Percentiles rank a stretch among this genome's conserved stretches.
Conservation (phyloP, 768 basidiomycete genomes). For the Trametes maxima region DNA sequence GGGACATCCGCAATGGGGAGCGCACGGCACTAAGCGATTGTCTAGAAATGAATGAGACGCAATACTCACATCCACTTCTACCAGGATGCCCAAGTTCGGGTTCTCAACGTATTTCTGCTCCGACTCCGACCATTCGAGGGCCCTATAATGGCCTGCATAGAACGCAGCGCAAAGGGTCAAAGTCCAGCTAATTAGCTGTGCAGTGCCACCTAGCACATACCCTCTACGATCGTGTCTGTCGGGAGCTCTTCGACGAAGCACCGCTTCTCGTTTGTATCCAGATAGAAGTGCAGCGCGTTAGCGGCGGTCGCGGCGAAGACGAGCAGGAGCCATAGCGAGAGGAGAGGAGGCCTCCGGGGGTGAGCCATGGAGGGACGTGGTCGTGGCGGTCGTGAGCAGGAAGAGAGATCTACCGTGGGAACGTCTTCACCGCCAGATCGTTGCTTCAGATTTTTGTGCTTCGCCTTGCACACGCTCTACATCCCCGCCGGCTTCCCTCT, state of each 20-base stretch:
- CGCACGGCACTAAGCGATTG: background rate
- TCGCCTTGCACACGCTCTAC: background rate
- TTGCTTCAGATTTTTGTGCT: slow-evolving; percentile 17
- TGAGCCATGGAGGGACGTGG: slow-evolving; percentile 21
- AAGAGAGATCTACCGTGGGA: slow-evolving; percentile 25
- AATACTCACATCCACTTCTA: slow-evolving; percentile 81
- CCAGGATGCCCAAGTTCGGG: slow-evolving; percentile 81
- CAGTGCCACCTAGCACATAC: slow-evolving; percentile 42
- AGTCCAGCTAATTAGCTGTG: background rate
- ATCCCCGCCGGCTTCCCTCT: background rate
- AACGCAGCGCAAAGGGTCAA: background rate
- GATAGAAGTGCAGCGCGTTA: slow-evolving; percentile 93
- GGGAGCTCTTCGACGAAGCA: slow-evolving; percentile 98
- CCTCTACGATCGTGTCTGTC: slow-evolving; percentile 92
- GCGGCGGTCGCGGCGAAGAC: slow-evolving; percentile 43
- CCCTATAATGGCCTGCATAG: slow-evolving; percentile 84
- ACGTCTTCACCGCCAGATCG: slow-evolving; percentile 14
- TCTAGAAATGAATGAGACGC: background rate
- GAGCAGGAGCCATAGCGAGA: slow-evolving; percentile 42
- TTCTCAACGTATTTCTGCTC: slow-evolving; percentile 69
- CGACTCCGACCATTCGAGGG: slow-evolving; percentile 86
- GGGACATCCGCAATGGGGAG: background rate
- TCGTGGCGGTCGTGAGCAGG: slow-evolving; percentile 27
- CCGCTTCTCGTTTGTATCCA: slow-evolving; percentile 89
- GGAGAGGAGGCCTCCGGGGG: slow-evolving; percentile 30